phyloP scores from a whole-genome alignment of 2,329 filamentous ascomycete genomes.

The Aspergillus spinulosporus region DNA sequence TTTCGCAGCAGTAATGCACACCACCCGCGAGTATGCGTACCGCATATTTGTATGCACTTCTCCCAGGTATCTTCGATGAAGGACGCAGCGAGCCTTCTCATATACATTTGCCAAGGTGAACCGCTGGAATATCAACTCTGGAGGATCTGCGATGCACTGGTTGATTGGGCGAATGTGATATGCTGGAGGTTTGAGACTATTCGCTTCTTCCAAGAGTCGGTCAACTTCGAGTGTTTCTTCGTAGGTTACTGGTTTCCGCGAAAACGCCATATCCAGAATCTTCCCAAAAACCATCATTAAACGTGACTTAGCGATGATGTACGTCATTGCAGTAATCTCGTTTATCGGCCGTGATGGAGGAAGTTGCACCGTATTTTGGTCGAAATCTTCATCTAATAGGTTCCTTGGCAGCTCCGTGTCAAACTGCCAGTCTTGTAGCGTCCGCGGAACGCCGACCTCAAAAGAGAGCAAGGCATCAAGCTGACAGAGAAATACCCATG shows the following conservation, averaged over 20 bases:
- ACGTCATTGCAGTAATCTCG: conserved; percentile 53
- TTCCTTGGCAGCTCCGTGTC: conserved; percentile 62
- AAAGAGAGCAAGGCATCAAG: conserved; percentile 64
- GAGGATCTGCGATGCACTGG: conserved; percentile 49
- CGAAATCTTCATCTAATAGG: conserved; percentile 62
- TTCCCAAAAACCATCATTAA: conserved; percentile 40
- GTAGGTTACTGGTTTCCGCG: conserved; percentile 35
- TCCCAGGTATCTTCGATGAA: conserved; percentile 57
- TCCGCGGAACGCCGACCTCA: conserved; percentile 64
- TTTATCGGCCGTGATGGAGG: conserved; percentile 55
- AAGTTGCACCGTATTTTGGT: conserved; percentile 50
- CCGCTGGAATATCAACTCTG: conserved; percentile 54
- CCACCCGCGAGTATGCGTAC: conserved; percentile 46
- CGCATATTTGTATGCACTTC: conserved; percentile 36
- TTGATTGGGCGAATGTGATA: conserved; percentile 29
- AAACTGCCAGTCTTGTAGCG: conserved; percentile 60
- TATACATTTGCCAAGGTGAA: conserved; percentile 55
- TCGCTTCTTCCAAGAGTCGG: conserved; percentile 35
- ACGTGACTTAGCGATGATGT: conserved; percentile 38
- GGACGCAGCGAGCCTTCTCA: conserved; percentile 52
- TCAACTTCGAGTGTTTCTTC: conserved; percentile 41
- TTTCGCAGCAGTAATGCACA: conserved; percentile 51
- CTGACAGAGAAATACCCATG: conserved; percentile 49
- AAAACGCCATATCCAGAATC: conserved; percentile 40
- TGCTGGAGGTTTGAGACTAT: conserved; percentile 24